Base-by-base conservation (phyloP, 2,329 filamentous ascomycete genomes). In the Aspergillus tanneri region DNA sequence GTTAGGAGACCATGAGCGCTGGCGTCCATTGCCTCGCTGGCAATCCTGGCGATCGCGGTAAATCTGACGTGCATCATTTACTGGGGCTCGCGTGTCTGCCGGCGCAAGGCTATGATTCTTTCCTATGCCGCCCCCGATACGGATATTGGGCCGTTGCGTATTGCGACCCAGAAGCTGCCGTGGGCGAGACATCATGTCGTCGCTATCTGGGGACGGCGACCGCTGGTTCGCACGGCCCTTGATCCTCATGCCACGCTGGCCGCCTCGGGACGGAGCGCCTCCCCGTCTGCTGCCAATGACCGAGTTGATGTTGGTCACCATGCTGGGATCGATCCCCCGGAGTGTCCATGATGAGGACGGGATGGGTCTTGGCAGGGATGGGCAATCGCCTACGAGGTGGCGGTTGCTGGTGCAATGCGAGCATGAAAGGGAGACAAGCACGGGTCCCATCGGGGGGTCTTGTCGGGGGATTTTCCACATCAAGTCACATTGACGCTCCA, bases 401-500 rank as follows among this genome's bases (percentile, higher is more conserved):
- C 61, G 62, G 41, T 64, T 65, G 56, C 72, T 75, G 24, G 66
- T 65, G 57, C 73, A 76, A 45, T 69, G 60, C 23, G 69, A 65
- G 55, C 73, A 76, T 24, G 68, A 75, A 27, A 76, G 63, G 24
- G 72, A 75, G 11, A 76, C 66, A 9, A 62, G 60, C 9, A 73
- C 56, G 6, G 65, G 60, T 5, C 63, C 60, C 5, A 58, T 45
- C 7, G 59, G 47, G 6, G 53, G 48, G 21, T 60, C 58, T 27
- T 54, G 55, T 19, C 46, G 59, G 8, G 68, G 68, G 10, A 69
- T 58, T 48, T 71, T 70, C 83, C 83, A 88, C 19, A 85, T 69
- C 39, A 76, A 71, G 44, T 79, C 76, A 63, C 86, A 89, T 2
- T 77, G 68, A 10, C 72, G 62, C 60, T 88, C 86, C 7, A 76